Evolutionary conservation across 2,329 filamentous ascomycete species (phyloP).

Genomic region (Chaetomium sp.): DNA sequence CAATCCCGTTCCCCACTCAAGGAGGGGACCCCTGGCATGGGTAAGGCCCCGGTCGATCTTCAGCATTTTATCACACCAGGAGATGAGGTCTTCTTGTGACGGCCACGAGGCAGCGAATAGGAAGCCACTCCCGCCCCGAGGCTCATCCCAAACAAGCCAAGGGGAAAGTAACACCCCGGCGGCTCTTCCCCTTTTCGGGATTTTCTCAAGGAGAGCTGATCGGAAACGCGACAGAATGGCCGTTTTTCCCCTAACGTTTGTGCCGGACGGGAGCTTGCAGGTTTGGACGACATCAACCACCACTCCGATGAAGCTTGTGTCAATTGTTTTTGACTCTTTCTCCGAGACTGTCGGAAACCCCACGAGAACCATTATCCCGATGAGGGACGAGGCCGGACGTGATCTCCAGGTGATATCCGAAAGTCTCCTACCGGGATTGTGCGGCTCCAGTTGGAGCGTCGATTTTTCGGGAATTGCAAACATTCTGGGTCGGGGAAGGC

Average conservation of each 20-base stretch:
- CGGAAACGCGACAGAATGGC: neutral
- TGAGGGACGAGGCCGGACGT: neutral
- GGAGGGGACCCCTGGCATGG: neutral
- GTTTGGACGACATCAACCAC: too few species aligned
- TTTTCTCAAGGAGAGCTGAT: too few species aligned
- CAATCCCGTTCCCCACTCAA: neutral
- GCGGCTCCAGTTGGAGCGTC: neutral
- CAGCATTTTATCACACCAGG: slow-evolving; percentile 22
- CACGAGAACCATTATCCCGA: too few species aligned
- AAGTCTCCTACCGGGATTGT: neutral
- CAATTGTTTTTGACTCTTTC: too few species aligned
- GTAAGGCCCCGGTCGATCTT: slow-evolving; percentile 15
- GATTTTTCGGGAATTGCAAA: neutral
- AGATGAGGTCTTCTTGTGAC: slow-evolving; percentile 15
- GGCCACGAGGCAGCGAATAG: too few species aligned
- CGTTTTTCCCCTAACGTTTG: neutral
- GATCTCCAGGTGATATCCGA: neutral
- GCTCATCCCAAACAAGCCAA: slow-evolving; percentile 15
- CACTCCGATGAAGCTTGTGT: too few species aligned
- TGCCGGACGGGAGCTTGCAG: too few species aligned
- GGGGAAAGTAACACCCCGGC: neutral
- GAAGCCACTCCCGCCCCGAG: neutral
- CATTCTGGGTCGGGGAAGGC: neutral
- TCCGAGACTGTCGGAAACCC: too few species aligned
- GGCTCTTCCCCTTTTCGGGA: slow-evolving; percentile 3